Conservation (phyloP, 1,284 basidiomycete genomes). For the Trametes polyzona region DNA sequence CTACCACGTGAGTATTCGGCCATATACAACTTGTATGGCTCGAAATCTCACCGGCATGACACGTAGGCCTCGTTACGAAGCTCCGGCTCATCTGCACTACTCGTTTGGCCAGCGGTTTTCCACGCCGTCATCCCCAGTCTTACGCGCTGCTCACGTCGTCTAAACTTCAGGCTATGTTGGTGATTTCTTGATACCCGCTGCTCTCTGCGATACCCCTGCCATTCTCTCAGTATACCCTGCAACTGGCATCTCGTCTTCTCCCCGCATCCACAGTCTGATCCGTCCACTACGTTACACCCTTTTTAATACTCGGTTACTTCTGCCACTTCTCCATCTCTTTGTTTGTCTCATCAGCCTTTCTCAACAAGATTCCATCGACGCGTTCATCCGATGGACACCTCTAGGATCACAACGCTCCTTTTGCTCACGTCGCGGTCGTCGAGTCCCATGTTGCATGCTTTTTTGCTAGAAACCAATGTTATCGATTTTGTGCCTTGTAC, state of each 20-base stretch:
- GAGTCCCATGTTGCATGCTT: neutral
- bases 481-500: constrained; percentile 2
- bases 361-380: no score
- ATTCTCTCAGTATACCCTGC: constrained; percentile 2
- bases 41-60: neutral
- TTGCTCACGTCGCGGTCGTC: neutral
- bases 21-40: neutral
- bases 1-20: constrained; percentile 30
- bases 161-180: neutral
- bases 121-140: constrained; percentile 24
- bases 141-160: constrained; percentile 24
- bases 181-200: neutral
- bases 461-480: neutral
- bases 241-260: neutral
- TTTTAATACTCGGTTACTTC: neutral
- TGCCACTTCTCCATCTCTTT: neutral
- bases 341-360: neutral
- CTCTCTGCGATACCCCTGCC: neutral
- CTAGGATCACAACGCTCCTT: constrained; percentile 1
- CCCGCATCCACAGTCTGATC: neutral
- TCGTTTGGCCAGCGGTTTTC: constrained; percentile 26
- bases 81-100: constrained; percentile 18
- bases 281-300: neutral
- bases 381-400: constrained; percentile 2
- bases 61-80: constrained; percentile 20